Evolutionary conservation across 2,329 filamentous ascomycete genomes (phyloP), one percentile per base, ranked within the genome.

Genomic region (Anthostomella pinea): DNA sequence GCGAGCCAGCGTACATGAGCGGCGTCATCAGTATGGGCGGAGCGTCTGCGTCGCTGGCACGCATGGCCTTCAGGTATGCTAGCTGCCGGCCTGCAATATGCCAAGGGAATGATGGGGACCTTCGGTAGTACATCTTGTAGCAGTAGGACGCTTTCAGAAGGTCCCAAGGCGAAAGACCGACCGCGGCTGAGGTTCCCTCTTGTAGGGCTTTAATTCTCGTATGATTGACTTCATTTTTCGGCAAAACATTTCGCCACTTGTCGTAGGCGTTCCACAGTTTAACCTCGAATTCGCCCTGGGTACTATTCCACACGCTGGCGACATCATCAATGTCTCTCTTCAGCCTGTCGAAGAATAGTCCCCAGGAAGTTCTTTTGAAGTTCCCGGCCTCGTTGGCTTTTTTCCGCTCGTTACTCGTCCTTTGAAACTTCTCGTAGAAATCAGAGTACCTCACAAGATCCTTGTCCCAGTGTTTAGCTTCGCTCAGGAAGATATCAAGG

Each of bases 91-190:
- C 74, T 0, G 67, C 67, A 41, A 78, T 63, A 8, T 54, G 54
- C 71, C 72, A 79, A 1, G 62, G 51, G 34, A 77, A 69, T 0
- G 26, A 47, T 0, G 55, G 38, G 1, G 33, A 40, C 0, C 4
- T 39, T 0, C 41, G 33, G 45, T 65, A 60, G 22, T 57, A 63
- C n/a, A 59, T 25, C 26, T 65, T 66, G 51, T 74, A 77, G 3
- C 64, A 56, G 3, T 59, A 59, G 2, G 73, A 75, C 0, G 75
- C 75, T 39, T 74, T 73, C 11, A 78, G 54, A 3, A 74, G 53
- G 3, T 65, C 61, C 73, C 73, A 79, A 3, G 46, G 53, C 17
- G 62, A 67, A 8, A 62, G 35, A 1, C 59, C 57, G 0, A 51
- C 38, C 5, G 53, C 45, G 1, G 41, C 27, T 4, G 59, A 40